Base-by-base conservation (phyloP, 495 filamentous ascomycete species). In the Pseudotulostoma volvatum region DNA sequence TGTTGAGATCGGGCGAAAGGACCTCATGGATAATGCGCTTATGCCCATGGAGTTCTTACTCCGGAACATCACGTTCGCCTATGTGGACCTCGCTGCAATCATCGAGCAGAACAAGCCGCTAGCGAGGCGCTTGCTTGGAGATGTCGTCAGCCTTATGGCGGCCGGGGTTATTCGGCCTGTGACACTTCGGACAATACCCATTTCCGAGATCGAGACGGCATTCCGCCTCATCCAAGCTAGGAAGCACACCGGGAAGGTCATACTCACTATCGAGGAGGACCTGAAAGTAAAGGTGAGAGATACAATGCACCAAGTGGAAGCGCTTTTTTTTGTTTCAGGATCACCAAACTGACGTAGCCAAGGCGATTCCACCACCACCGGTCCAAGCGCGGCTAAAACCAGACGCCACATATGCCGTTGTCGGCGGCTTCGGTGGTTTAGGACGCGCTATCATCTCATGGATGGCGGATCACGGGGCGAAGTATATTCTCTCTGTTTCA, bases 391-490 rank as follows among this genome's bases (percentile, higher is more conserved):
- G 19, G 16, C 18, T 54, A 17, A 33, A 49, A 19, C 36, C 39
- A 7, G 45, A 55, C 20, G 54, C 49, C 1, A 48, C 63, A 3
- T 70, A 71, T 44, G 21, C 70, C 7, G 43, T 71, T 9, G 50
- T 58, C 5, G 64, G 66, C 11, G 66, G 66, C 33, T 45, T 63
- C 9, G 66, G 66, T 14, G 66, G 66, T 21, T 39, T 70, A 1
- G 66, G 63, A 1, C 51, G 51, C 0, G 39, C 51, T 17, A 62
- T 76, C 31, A 51, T 73, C 1, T 49, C 54, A 1, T 77, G 71
- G 71, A 68, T 81, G 65, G 68, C 65, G 2, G 51, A 59, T 9
- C 67, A 64, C 21, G 74, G 74, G 7, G 76, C 74, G 5, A 57
- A 57, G 34, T 58, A 67, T 37, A 47, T 81, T 15, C 57, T 74